Evolutionary conservation across 495 filamentous ascomycete genomes (phyloP), one percentile per base, ranked within the genome.

Genomic region (Penicillium robsamsonii): DNA sequence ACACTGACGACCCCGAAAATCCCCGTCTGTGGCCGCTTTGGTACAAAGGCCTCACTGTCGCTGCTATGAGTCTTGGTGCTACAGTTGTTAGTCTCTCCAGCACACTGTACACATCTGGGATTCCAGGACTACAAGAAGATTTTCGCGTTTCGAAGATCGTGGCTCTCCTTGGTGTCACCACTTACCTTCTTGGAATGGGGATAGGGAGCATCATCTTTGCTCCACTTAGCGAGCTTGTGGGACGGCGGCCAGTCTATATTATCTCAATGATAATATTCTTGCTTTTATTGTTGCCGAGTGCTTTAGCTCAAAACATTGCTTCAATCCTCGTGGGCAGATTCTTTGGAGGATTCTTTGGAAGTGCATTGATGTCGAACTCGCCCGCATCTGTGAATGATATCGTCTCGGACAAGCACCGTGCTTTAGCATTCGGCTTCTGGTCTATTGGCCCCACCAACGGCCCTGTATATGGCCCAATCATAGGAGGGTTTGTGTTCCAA

Each of bases 301-400:
- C 82, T 22, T 60, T 92, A 22, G 87, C 87, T 2, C 79, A 75
- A 15, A 85, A 83, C 25, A 68, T 92, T 18, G 67, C 70, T 7
- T 76, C 81, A 40, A 79, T 94, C 41, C 77, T 95, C 10, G 70
- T 87, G 3, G 79, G 85, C 10, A 73, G 91, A 5, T 94, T 92
- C 62, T 82, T 93, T 57, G 87, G 87, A 0, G 91, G 89, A 3
- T 59, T 92, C 17, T 89, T 87, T 37, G 91, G 89, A 22, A 81
- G 85, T 11, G 88, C 86, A 35, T 86, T 92, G 81, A 82, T 94
- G 13, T 79, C 82, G 3, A 91, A 91, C 62, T 80, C 84, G 4
- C 87, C 90, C 1, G 90, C 88, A 7, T 88, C 86, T 3, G 77
- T 95, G 0, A 82, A 82, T 44, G 90, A 95, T 66, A 87, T 95